phyloP scores from a whole-genome alignment of 306 rosid genomes.

The Vicia villosa region DNA sequence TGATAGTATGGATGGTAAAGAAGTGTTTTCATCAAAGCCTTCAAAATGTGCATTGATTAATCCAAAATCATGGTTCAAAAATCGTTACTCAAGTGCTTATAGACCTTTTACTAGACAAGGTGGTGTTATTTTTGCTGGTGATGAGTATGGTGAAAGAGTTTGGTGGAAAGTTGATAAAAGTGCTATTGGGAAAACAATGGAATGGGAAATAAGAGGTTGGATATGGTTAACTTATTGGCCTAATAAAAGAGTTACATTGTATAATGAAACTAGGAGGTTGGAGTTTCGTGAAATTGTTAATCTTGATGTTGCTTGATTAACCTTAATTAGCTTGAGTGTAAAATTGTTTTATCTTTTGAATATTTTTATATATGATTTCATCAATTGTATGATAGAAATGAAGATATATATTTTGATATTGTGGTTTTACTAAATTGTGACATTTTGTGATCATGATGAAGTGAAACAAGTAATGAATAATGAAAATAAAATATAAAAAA shows the following conservation, averaged over 20 bases:
- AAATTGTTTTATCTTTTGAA: neutral
- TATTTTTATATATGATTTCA: neutral
- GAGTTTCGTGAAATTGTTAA: constrained; percentile 70
- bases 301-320: constrained; percentile 58
- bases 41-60: constrained; percentile 65
- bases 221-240: constrained; percentile 96
- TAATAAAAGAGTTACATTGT: constrained; percentile 63
- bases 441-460: neutral
- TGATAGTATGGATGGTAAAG: constrained; percentile 75
- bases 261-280: constrained; percentile 74
- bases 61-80: constrained; percentile 83
- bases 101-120: constrained; percentile 91
- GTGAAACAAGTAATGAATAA: neutral
- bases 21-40: constrained; percentile 76
- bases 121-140: constrained; percentile 85
- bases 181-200: constrained; percentile 71
- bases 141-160: constrained; percentile 76
- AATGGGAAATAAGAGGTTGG: constrained; percentile 91
- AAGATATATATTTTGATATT: neutral
- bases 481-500: too few relatives aligned
- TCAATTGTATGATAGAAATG: constrained; percentile 2
- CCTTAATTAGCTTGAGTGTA: neutral
- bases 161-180: constrained; percentile 75
- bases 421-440: neutral
- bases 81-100: constrained; percentile 70